Evolutionary conservation across 1,284 basidiomycete species (phyloP), one percentile per base, ranked within the genome.

Genomic region (Cystobasidium pallidum): DNA sequence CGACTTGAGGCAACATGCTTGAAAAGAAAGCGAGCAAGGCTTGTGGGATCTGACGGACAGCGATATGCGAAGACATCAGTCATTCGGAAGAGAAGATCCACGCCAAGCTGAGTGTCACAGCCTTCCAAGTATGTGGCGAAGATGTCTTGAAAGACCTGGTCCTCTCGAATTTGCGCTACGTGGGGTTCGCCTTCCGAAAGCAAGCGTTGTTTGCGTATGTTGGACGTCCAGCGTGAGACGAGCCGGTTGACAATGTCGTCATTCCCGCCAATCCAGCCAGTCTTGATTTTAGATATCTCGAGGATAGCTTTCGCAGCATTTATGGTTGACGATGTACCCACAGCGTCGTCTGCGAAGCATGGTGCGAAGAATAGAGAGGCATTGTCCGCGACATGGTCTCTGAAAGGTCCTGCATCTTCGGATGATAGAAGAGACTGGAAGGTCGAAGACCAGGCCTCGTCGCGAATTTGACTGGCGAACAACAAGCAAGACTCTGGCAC

Each of bases 21-120:
- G 80, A 95, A 95, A 21, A 99, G 86, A 84, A 98, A 98, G 74
- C 90, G 88, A 0, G 91, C 89, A n/a, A 91, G 84, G 62, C 85
- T 86, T 32, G 91, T 87, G 49, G 92, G 84, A 79, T 99, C 94
- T 79, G 94, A 87, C 2, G 91, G 88, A 15, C 91, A 85, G 73
- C 88, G 87, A 75, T 90, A 89, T 36, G 90, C 89, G 83, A 91
- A 97, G 49, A 94, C 84, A 41, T 89, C 87, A 61, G 92, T 87
- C 49, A 98, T 84, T 70, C 96, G 92, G 80, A 97, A 94, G 45
- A 98, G 84, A 2, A 97, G 83, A 77, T 97, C 92, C 66, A 95
- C 87, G 24, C 54, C 68, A 13, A 71, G 49, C 55, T 91, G 89
- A 47, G 87, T 84, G 77, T 90, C 84, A 65, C 88, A 87, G 75